phyloP scores from a whole-genome alignment of 2,329 filamentous ascomycete species.

The Trichocomaceae sp. region DNA sequence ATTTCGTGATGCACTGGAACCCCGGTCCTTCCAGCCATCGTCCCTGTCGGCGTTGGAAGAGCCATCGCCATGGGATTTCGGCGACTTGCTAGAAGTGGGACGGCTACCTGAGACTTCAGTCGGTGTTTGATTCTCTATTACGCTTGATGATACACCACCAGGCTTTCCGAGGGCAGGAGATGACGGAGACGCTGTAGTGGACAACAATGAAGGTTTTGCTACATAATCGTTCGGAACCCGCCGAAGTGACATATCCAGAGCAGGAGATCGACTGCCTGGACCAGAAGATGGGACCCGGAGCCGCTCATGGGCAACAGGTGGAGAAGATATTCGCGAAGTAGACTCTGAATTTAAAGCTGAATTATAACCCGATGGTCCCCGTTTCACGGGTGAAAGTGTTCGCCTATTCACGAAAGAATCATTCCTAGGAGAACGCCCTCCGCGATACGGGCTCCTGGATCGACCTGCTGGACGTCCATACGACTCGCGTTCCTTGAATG shows the following conservation, averaged over 20 bases:
- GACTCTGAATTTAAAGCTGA: slow-evolving; percentile 50
- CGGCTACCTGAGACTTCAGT: neutral
- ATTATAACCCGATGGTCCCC: slow-evolving; percentile 39
- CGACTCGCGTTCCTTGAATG: slow-evolving; percentile 25
- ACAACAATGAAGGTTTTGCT: neutral
- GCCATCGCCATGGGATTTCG: neutral
- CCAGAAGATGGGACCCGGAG: slow-evolving; percentile 30
- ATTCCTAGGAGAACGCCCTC: slow-evolving; percentile 45
- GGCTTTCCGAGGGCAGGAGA: neutral
- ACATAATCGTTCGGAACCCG: slow-evolving; percentile 1
- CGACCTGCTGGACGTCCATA: slow-evolving; percentile 36
- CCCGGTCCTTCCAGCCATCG: neutral
- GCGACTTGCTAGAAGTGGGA: neutral
- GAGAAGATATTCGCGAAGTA: slow-evolving; percentile 57
- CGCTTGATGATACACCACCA: neutral
- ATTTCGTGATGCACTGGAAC: neutral
- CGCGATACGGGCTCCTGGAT: slow-evolving; percentile 49
- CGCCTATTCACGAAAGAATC: slow-evolving; percentile 47
- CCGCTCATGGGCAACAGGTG: slow-evolving; percentile 49
- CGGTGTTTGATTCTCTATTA: neutral
- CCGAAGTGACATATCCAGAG: neutral
- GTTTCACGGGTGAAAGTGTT: slow-evolving; percentile 46
- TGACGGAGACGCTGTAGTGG: neutral
- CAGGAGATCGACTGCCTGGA: slow-evolving; percentile 8
- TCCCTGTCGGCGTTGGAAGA: neutral